Evolutionary conservation across 2,329 filamentous ascomycete species (phyloP).

Genomic region (Fusarium sp.): DNA sequence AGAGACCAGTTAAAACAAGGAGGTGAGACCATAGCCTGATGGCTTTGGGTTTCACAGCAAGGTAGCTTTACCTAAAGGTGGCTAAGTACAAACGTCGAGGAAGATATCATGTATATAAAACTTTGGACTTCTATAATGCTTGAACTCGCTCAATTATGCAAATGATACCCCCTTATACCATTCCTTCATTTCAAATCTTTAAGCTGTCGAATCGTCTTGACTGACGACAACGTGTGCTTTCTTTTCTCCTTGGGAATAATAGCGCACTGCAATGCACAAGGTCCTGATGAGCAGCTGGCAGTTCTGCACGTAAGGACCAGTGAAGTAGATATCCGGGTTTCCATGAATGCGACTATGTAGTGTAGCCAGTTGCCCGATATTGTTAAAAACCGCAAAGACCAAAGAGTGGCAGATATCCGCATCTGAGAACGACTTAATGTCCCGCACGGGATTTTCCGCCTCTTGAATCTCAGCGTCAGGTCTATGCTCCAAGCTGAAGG

Average conservation of each 20-base stretch:
- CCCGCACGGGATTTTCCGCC: slow-evolving; percentile 64
- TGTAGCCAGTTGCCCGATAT: slow-evolving; percentile 97
- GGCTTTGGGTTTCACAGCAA: no score
- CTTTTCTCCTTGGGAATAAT: slow-evolving; percentile 25
- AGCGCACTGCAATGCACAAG: slow-evolving; percentile 52
- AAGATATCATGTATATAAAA: neutral
- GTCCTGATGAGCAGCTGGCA: slow-evolving; percentile 98
- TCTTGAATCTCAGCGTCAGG: slow-evolving; percentile 79
- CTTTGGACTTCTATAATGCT: neutral
- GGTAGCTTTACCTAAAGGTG: no score
- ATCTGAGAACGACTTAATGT: slow-evolving; percentile 66
- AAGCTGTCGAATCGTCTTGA: neutral
- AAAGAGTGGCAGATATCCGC: slow-evolving; percentile 91
- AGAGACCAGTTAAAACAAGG: neutral
- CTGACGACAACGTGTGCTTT: slow-evolving; percentile 9
- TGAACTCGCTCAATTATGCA: fast-evolving
- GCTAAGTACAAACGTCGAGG: no score
- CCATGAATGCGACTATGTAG: slow-evolving; percentile 94
- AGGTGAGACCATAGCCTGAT: neutral
- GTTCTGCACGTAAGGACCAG: slow-evolving; percentile 94
- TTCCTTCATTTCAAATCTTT: fast-evolving
- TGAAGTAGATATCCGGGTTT: slow-evolving; percentile 96
- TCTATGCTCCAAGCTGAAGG: slow-evolving; percentile 88
- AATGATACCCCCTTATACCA: fast-evolving
- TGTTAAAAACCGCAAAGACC: slow-evolving; percentile 95